These are phyloP conservation scores for Hydnomerulius pinastri DNA, from an alignment of 768 basidiomycete species.

Conservation along the genomic window DNA sequence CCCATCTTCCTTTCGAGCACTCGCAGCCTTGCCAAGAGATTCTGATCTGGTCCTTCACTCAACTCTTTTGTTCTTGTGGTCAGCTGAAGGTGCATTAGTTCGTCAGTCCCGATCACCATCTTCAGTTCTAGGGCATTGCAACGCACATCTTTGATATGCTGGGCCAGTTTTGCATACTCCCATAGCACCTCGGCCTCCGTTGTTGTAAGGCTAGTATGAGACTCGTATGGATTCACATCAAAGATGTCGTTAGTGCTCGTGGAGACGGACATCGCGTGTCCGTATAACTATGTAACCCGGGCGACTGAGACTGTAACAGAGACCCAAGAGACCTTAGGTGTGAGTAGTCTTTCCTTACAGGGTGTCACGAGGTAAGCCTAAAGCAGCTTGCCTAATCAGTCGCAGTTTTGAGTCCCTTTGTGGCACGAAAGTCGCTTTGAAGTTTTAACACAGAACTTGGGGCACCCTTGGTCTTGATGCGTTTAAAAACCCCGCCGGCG, in stretches of 20 bases:
- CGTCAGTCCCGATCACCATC: not conserved
- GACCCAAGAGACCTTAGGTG: too few relatives aligned
- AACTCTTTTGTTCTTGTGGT: conserved; percentile 67
- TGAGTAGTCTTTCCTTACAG: too few relatives aligned
- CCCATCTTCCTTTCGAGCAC: conserved; percentile 93
- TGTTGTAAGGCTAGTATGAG: conserved; percentile 63
- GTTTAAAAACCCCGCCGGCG: too few relatives aligned
- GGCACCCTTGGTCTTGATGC: too few relatives aligned
- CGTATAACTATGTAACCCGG: conserved; percentile 19
- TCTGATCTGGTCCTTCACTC: conserved; percentile 75
- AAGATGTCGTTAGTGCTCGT: conserved; percentile 42
- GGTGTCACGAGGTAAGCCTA: too few relatives aligned
- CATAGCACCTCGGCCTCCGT: conserved; percentile 82
- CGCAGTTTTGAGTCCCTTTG: too few relatives aligned
- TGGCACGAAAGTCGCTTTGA: too few relatives aligned
- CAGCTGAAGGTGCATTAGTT: conserved; percentile 43
- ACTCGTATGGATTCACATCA: conserved; percentile 69
- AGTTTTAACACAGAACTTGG: too few relatives aligned
- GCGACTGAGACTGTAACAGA: too few relatives aligned
- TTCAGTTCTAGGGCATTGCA: not conserved
- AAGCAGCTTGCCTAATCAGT: too few relatives aligned
- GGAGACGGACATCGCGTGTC: conserved; percentile 16
- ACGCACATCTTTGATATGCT: conserved; percentile 76
- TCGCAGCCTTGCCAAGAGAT: conserved; percentile 73
- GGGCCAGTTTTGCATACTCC: conserved; percentile 89